Base-by-base conservation (phyloP, 164 flowering plant genomes). In the Piper longum region DNA sequence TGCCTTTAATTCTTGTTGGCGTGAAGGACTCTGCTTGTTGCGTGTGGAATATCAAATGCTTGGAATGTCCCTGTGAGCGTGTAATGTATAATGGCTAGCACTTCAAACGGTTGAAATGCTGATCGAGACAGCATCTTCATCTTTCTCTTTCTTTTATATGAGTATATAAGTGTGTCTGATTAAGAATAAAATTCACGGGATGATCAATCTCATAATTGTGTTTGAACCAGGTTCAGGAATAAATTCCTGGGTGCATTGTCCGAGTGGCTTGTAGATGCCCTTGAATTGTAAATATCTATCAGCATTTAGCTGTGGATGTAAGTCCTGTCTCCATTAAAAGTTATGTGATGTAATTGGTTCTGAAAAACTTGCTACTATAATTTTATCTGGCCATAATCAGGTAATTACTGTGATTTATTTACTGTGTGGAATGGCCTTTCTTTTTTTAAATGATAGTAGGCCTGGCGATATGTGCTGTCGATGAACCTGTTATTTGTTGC, bases 31-130 rank as follows among this genome's bases (percentile, higher is more conserved):
- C 66, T 48, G 61, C 63, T 73, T 59, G 61, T 56, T 65, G 72
- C 74, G 72, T 66, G 63, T 70, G 80, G 83, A 81, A 79, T 83
- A 76, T 74, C 63, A 69, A 78, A 67, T 62, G 67, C 56, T 68
- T 62, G 39, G 71, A 71, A 9, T 75, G 60, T 18, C 8, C 41
- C 39, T 57, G 60, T 68, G 74, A 65, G 61, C 36, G 36, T 26
- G 36, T 26, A 26, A 26, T 79, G 77, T 79, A 77, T 74, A 74
- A 75, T 79, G 82, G 76, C 75, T 52, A 78, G 71, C 77, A 67
- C 63, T 72, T 73, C 2, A 62, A 79, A 76, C 77, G 73, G 79
- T 72, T 80, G 74, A 79, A 77, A 75, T 75, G 66, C 62, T 75
- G 81, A 80, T 74, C 66, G 73, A 44, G 81, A 77, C 80, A 60